phyloP scores from a whole-genome alignment of 208 protist genomes.

The Phytomonas sp. region DNA sequence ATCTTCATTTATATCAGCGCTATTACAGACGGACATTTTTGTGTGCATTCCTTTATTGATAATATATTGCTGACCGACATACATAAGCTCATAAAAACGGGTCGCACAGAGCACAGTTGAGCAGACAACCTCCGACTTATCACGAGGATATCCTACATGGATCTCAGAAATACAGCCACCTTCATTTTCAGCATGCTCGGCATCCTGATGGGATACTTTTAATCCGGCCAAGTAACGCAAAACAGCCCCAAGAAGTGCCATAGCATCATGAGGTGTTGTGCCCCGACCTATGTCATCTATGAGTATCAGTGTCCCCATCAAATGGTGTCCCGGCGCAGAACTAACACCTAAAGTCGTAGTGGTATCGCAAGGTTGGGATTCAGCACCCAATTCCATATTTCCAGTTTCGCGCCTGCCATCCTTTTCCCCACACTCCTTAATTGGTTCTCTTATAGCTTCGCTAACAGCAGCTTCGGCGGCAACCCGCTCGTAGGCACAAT shows the following conservation, averaged over 20 bases:
- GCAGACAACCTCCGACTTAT: not conserved
- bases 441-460: not conserved
- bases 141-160: not conserved
- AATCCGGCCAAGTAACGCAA: slow-evolving; percentile 34
- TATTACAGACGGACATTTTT: not conserved
- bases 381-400: not conserved
- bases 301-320: slow-evolving; percentile 52
- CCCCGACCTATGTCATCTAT: slow-evolving; percentile 95
- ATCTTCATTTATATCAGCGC: not conserved
- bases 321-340: not conserved
- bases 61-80: not conserved
- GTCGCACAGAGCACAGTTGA: slow-evolving; percentile 41
- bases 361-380: not conserved
- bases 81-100: slow-evolving; percentile 60
- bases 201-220: not conserved
- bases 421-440: not conserved
- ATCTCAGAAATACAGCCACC: not conserved
- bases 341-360: not conserved
- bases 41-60: not conserved
- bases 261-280: slow-evolving; percentile 79
- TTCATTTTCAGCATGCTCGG: not conserved
- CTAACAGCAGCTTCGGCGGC: not conserved
- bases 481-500: slow-evolving; percentile 19
- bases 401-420: not conserved
- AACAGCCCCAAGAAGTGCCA: slow-evolving; percentile 63